These are phyloP conservation scores for Beverwykella pulmonaria DNA, from an alignment of 495 filamentous ascomycete species.

Conservation along the genomic window DNA sequence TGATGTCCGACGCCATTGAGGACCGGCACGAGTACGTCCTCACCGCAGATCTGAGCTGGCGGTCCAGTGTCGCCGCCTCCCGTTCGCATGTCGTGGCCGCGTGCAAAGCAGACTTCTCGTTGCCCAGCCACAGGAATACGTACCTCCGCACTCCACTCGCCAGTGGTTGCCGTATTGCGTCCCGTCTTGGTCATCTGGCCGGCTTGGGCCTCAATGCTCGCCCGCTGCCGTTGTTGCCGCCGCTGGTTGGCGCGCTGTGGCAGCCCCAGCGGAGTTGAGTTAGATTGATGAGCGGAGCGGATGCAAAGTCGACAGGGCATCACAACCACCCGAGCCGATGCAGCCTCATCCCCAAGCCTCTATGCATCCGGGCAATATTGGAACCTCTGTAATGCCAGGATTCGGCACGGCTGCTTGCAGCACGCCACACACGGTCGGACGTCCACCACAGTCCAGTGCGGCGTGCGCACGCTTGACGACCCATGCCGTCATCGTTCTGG, in stretches of 20 bases:
- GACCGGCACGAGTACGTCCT: not conserved
- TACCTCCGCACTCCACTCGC: not conserved
- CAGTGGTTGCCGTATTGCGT: constrained; percentile 3
- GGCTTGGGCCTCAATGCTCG: constrained; percentile 13
- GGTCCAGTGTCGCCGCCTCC: not conserved
- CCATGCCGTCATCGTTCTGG: constrained; percentile 19
- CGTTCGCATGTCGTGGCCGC: constrained; percentile 7
- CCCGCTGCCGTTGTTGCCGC: not conserved
- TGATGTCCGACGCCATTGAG: not conserved
- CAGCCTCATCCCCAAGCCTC: constrained; percentile 30
- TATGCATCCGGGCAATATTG: constrained; percentile 34
- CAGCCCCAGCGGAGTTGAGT: constrained; percentile 3
- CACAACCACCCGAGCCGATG: not conserved
- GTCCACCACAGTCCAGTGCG: not conserved
- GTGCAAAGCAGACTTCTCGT: constrained; percentile 12
- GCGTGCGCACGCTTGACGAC: not conserved
- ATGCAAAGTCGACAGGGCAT: not conserved
- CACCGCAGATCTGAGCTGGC: constrained; percentile 6
- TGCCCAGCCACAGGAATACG: not conserved
- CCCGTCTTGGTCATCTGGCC: not conserved
- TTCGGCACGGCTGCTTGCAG: constrained; percentile 20
- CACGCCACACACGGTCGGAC: constrained; percentile 24
- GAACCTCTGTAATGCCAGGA: constrained; percentile 7
- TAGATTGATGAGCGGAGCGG: not conserved
- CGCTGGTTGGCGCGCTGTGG: not conserved